Base-by-base conservation (phyloP, 2,329 filamentous ascomycete species). In the Botryosphaeria dothidea region DNA sequence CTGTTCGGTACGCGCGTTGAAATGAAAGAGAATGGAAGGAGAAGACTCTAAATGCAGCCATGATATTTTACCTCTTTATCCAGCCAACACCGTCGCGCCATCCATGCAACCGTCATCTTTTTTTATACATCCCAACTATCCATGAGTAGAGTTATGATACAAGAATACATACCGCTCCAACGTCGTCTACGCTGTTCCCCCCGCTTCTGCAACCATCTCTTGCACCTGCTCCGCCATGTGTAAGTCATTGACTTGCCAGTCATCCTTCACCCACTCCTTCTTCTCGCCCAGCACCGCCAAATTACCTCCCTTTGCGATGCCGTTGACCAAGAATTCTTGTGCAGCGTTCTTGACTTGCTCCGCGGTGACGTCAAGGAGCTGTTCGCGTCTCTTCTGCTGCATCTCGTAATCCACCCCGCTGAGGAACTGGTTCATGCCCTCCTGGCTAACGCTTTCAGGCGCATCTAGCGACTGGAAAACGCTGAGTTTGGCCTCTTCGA, bases 401-500 rank as follows among this genome's bases (percentile, higher is more conserved):
- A 98, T 97, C 71, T 92, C 90, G 66, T 95, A 87, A 1, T 91
- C 92, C 38, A 99, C 85, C 13, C 93, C 93, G 31, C 88, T 91
- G 73, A 97, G 81, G 79, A 99, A 99, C 62, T 89, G 85, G 48
- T 86, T 85, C 88, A 96, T 91, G 38, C 94, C 95, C 76, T 98
- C 94, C 58, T 91, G 85, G 75, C 91, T 95, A 23, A 98, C 92
- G 43, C 91, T 90, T 70, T 90, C 85, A 0, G 95, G 95, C 11
- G 94, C 94, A 77, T 99, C 95, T 9, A 97, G 86, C 38, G 86
- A 84, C 78, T 99, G 93, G 83, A 99, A 99, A 13, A 97, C 90
- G 29, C 91, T 92, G 43, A 99, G 87, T 80, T 99, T 99, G 68
- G 95, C 95, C 77, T 99, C 95, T 73, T 98, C 94, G 2, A 99